These are phyloP conservation scores for Cucurbita ficifolia DNA, from an alignment of 306 rosid genomes.

Conservation along the genomic window DNA sequence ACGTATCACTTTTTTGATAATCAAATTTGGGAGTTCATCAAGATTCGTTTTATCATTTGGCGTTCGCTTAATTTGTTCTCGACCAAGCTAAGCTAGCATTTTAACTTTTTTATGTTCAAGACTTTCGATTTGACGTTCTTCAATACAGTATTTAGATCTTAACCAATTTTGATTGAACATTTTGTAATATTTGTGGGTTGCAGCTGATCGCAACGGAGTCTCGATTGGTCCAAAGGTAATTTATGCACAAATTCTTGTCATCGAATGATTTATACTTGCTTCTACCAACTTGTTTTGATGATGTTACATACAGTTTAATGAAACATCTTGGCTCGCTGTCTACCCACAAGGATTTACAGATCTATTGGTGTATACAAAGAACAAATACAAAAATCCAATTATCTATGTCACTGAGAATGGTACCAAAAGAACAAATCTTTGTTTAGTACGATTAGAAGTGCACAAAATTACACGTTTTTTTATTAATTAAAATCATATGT, in stretches of 20 bases:
- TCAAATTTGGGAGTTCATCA: too few species aligned
- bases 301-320: background rate
- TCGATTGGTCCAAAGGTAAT: background rate
- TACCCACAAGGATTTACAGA: background rate
- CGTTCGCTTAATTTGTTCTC: too few species aligned
- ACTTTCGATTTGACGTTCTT: too few species aligned
- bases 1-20: background rate
- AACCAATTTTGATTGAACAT: background rate
- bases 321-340: background rate
- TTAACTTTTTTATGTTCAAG: too few species aligned
- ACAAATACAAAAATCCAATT: background rate
- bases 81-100: too few species aligned
- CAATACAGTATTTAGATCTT: too few species aligned
- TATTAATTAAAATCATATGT: background rate
- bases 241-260: background rate
- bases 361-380: background rate
- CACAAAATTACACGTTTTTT: background rate
- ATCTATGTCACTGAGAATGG: background rate
- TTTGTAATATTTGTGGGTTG: background rate
- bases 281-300: background rate
- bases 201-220: background rate
- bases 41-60: too few species aligned
- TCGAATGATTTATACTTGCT: background rate
- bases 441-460: background rate
- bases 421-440: background rate